Conservation (phyloP, 202 grass and related monocot species). For the Bolboschoenoplectus hybrid region DNA sequence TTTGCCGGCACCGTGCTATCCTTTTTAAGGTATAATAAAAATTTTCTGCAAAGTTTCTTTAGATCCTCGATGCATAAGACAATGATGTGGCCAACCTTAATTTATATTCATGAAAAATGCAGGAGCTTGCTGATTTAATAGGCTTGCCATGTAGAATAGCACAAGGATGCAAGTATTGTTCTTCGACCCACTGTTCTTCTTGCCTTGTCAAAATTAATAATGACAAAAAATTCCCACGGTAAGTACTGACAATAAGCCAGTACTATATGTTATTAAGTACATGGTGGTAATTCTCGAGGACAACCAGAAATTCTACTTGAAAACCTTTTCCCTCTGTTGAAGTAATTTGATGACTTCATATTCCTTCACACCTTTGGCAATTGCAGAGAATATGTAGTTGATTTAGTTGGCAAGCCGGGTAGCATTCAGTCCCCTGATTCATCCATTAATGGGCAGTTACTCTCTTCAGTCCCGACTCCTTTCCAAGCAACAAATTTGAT, state of each 20-base stretch:
- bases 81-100: not conserved
- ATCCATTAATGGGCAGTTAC: conserved; percentile 77
- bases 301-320: not conserved
- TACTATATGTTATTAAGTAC: not conserved
- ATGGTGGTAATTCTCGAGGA: not conserved
- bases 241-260: not conserved
- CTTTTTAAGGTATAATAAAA: conserved; percentile 68
- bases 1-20: conserved; percentile 90
- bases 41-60: not conserved
- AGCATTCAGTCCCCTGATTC: conserved; percentile 68
- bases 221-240: conserved; percentile 49
- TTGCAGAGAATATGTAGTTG: conserved; percentile 83
- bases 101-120: conserved; percentile 35
- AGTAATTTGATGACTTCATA: not conserved
- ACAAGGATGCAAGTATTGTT: conserved; percentile 93
- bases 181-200: conserved; percentile 72
- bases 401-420: conserved; percentile 75
- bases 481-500: conserved; percentile 60
- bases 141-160: conserved; percentile 87
- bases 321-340: conserved; percentile 3
- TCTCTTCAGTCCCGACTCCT: conserved; percentile 71
- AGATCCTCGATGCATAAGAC: not conserved
- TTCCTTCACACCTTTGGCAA: not conserved
- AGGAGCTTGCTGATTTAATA: conserved; percentile 76
- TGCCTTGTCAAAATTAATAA: conserved; percentile 75